phyloP scores from a whole-genome alignment of 441 rosid genomes.

The Populus hybrid region DNA sequence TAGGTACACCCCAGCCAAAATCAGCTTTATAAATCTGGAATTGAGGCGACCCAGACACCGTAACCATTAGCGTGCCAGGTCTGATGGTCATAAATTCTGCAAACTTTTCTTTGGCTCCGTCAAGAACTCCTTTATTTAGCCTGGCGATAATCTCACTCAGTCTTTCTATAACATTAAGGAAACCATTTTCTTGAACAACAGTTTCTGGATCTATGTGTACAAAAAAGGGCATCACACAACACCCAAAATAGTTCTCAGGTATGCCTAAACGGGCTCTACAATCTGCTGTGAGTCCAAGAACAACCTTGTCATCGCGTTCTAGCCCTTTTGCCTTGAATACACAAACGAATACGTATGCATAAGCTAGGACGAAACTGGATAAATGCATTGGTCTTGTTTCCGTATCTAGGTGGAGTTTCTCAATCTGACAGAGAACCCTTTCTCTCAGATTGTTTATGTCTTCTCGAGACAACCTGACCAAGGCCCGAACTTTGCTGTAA shows the following conservation, averaged over 20 bases:
- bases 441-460: constrained; percentile 6
- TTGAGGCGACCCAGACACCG: constrained; percentile 9
- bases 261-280: constrained; percentile 13
- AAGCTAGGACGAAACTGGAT: constrained; percentile 33
- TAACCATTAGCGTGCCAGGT: neutral
- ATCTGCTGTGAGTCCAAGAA: constrained; percentile 16
- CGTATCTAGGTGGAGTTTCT: neutral
- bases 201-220: neutral
- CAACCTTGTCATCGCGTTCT: constrained; percentile 5
- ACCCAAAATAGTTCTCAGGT: constrained; percentile 18
- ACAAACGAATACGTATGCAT: constrained; percentile 31
- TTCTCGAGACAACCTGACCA: neutral
- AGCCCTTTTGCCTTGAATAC: constrained; percentile 34
- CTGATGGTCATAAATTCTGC: neutral
- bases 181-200: neutral
- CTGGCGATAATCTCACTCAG: neutral
- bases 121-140: neutral
- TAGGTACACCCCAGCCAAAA: constrained; percentile 21
- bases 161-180: neutral
- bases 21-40: constrained; percentile 9
- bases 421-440: neutral
- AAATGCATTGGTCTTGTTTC: constrained; percentile 17
- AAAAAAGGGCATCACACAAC: neutral
- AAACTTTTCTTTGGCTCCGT: neutral
- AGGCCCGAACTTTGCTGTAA: neutral